Base-by-base conservation (phyloP, 2,329 filamentous ascomycete genomes). In the Stachybotrys chlorohalonatus region DNA sequence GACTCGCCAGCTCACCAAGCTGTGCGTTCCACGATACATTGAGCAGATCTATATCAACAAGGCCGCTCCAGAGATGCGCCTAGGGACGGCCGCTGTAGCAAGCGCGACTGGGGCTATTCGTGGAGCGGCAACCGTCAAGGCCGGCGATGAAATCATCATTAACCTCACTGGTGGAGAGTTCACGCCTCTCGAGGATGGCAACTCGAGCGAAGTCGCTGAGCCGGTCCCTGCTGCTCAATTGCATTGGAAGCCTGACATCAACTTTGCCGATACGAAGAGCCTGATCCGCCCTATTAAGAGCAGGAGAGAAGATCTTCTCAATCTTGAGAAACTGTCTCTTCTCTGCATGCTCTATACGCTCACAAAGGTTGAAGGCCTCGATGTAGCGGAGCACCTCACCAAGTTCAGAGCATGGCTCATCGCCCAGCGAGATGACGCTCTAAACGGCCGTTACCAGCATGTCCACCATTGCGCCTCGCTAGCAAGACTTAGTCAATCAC, bases 231-330 rank as follows among this genome's bases (percentile, higher is more conserved):
- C 66, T 15, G 49, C 49, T 11, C 60, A 62, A 39, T 54, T 65
- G 5, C 60, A 64, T 42, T 70, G 68, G 68, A 57, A 60, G 7
- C 65, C 66, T 1, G 60, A 69, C 39, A 56, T 68, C 45, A 65
- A 70, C 53, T 68, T 70, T 36, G 53, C 63, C 3, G 59, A 66
- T 15, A 52, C 62, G 2, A 56, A 59, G 2, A 56, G 57, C 2
- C 55, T 65, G 11, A 59, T 69, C 42, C 56, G 64, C 30, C 13
- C 49, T 8, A 51, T 31, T 13, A 30, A 31, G 7, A 36, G 24
- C 8, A 31, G 15, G 7, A 30, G 49, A 51, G 49, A 51, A 15
- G 49, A 51, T 15, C 15, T n/a, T 51, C n/a, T 31, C 11, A 51
- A 51, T 7, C 49, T 51, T 11, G 49, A 51, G 49, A 51, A 32